Base-by-base conservation (phyloP, 75 land plant species). In the Adiantum capillusveneris region DNA sequence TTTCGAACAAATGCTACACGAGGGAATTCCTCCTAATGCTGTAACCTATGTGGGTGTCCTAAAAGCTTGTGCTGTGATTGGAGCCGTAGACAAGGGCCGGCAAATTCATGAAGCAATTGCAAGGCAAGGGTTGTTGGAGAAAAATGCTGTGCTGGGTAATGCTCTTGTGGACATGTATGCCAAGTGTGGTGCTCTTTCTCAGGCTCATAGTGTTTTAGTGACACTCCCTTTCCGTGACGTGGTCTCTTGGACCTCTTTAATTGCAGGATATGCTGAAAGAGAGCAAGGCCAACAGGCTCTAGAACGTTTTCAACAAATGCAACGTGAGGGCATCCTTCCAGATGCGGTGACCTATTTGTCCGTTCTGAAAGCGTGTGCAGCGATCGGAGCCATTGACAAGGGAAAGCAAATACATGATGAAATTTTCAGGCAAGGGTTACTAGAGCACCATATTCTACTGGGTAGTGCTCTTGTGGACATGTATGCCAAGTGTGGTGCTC, bases 401-500 rank as follows among this genome's bases (percentile, higher is more conserved):
- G 77, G 74, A 1, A 25, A 45, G 5, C 60, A 69, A 66, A 60
- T 74, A 14, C 50, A 46, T 46, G 6, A 3, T 21, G 50, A 46
- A 21, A 21, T 21, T 14, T 14, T 6, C 18, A 46, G 14, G 50
- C 6, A 46, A 14, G 13, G 14, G 6, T 46, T 46, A 24, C 50
- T 18, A 17, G 22, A 21, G 17, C 5, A 46, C 3, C 5, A 21
- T 62, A 60, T 76, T 53, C 28, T 66, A 12, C 59, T 81, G 51
- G 72, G 79, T 3, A 75, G 64, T 34, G 44, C 79, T 6, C 54
- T 80, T 62, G 31, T 80, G 16, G 66, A 75, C 53, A 68, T 75
- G 69, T 75, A 75, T 65, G 75, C 55, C 17, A 80, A 68, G 31
- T 76, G 84, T 69, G 75, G 76, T 42, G 57, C 51, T 12, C 53